phyloP scores from a whole-genome alignment of 192 early-diverging fungal species.

The Thamnidium elegans region DNA sequence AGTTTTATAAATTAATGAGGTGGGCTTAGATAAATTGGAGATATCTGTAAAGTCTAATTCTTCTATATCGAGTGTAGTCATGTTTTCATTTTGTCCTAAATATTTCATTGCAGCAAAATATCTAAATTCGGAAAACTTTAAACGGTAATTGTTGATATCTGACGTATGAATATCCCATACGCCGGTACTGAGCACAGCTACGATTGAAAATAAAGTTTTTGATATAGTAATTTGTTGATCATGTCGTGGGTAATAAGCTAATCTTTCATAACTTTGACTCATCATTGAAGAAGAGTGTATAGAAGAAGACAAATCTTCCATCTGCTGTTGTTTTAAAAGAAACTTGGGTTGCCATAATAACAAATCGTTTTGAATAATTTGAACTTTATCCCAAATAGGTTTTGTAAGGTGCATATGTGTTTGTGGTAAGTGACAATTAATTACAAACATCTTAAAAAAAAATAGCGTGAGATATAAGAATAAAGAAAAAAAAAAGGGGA shows the following conservation, averaged over 20 bases:
- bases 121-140: constrained; percentile 40
- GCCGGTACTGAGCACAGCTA: constrained; percentile 25
- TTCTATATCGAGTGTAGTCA: constrained; percentile 50
- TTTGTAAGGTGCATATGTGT: constrained; percentile 35
- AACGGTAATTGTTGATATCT: constrained; percentile 18
- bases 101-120: constrained; percentile 52
- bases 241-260: background rate
- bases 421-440: constrained; percentile 43
- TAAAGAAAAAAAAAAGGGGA: background rate
- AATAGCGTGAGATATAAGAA: background rate
- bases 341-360: constrained; percentile 41
- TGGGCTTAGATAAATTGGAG: constrained; percentile 23
- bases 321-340: background rate
- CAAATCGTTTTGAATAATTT: constrained; percentile 44
- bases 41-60: constrained; percentile 46
- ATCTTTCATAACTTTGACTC: constrained; percentile 30
- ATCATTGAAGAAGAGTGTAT: constrained; percentile 14
- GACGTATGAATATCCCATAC: constrained; percentile 29
- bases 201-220: constrained; percentile 21
- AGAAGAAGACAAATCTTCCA: background rate
- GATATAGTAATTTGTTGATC: background rate
- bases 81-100: constrained; percentile 44
- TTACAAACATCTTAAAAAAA: constrained; percentile 34
- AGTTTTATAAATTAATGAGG: constrained; percentile 43
- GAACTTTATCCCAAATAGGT: constrained; percentile 36